Base-by-base conservation (phyloP, 2,329 filamentous ascomycete species). In the Calonectria leucothoes region DNA sequence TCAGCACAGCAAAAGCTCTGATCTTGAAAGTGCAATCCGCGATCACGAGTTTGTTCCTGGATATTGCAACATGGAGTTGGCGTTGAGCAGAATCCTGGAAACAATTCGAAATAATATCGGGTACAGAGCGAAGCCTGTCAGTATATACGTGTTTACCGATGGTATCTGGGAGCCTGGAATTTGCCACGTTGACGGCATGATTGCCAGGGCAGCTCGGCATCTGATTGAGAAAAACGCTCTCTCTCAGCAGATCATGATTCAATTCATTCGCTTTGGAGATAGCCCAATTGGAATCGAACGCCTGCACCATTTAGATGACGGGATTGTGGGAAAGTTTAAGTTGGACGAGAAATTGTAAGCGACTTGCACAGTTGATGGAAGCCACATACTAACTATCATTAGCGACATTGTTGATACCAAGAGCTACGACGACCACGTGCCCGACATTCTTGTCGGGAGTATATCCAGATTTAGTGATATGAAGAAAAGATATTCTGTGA, bases 351-450 rank as follows among this genome's bases (percentile, higher is more conserved):
- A 37, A 17, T 70, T 66, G 71, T 73, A 5, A 52, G 66, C 10
- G 6, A 10, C 11, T 8, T n/a, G 14, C 48, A 1, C 2, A 17
- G 2, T 51, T 2, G 2, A 2, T 5, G 14, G 15, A 23, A 12
- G 25, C 10, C n/a, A 27, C n/a, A 35, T 1, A 15, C 71, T 64
- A 33, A 70, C 51, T 3, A 12, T 10, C 10, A 4, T 4, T 14
- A 73, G 71, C 23, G 71, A 73, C 25, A 67, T 70, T 33, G 71
- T 73, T 4, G 71, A 73, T 33, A 73, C 71, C 4, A 70, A 63
- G 25, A 64, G 37, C 2, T 70, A 57, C 12, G 6, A 48, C 23
- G 31, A 39, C 1, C 42, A 52, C 29, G 61, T 73, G 7, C 17
- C 35, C 4, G 12, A 48, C 11, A 70, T 73, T 6, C 66, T 73